These are phyloP conservation scores for Lagerstroemia speciosa DNA, from an alignment of 345 rosid genomes.

Conservation along the genomic window DNA sequence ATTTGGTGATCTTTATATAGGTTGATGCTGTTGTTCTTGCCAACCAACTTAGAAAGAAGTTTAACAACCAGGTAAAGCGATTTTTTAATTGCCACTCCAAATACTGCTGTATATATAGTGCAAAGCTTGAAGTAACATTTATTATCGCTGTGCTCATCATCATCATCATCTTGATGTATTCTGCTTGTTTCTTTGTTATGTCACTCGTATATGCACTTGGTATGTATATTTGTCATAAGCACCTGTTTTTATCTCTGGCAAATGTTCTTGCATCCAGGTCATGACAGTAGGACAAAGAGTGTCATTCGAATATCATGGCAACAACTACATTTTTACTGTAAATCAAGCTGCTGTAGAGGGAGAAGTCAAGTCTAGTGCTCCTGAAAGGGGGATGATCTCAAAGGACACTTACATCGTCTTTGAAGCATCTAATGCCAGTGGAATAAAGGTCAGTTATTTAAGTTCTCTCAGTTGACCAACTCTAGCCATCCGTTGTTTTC, in stretches of 20 bases:
- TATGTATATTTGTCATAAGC: background rate
- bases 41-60: conserved; percentile 72
- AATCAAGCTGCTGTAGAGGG: conserved; percentile 74
- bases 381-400: conserved; percentile 82
- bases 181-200: background rate
- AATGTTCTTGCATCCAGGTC: conserved; percentile 39
- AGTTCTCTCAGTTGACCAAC: background rate
- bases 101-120: background rate
- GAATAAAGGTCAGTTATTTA: conserved; percentile 66
- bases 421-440: conserved; percentile 78
- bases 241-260: background rate
- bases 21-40: conserved; percentile 87
- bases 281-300: conserved; percentile 86
- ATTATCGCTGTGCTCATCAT: too few relatives aligned
- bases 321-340: conserved; percentile 74
- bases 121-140: background rate
- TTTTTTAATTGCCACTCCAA: background rate
- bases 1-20: conserved; percentile 23
- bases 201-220: background rate
- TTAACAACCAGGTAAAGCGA: conserved; percentile 54
- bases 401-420: conserved; percentile 71
- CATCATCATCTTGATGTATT: background rate
- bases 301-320: conserved; percentile 85
- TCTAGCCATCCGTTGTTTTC: background rate
- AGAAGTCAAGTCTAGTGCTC: conserved; percentile 38